Conservation (phyloP, 2,329 filamentous ascomycete genomes). For the Penicillium sp. region DNA sequence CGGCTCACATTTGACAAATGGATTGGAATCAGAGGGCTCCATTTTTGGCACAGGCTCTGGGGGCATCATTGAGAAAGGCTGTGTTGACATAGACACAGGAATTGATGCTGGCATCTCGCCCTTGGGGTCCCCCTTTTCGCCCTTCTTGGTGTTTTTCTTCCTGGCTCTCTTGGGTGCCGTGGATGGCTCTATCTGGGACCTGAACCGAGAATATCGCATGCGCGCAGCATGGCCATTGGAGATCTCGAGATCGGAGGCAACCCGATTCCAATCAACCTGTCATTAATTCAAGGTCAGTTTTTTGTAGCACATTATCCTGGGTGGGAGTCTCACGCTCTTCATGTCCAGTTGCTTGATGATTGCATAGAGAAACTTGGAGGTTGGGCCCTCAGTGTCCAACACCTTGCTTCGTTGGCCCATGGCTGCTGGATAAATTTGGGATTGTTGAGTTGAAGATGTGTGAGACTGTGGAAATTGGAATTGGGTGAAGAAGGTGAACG, state of each 20-base stretch:
- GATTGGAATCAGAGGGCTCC: slow-evolving; percentile 13
- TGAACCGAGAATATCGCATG: slow-evolving; percentile 55
- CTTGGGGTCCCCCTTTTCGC: slow-evolving; percentile 13
- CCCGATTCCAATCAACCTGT: slow-evolving; percentile 52
- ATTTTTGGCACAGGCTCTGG: slow-evolving; percentile 6
- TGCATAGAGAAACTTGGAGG: slow-evolving; percentile 51
- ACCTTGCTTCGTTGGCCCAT: slow-evolving; percentile 42
- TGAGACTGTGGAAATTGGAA: not conserved
- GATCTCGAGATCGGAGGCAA: slow-evolving; percentile 49
- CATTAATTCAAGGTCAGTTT: too few species aligned
- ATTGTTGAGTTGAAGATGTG: not conserved
- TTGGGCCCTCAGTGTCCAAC: slow-evolving; percentile 48
- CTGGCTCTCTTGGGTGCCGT: slow-evolving; percentile 27
- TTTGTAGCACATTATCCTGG: not conserved
- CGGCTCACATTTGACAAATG: slow-evolving; percentile 25
- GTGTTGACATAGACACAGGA: not conserved
- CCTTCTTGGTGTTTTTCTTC: slow-evolving; percentile 28
- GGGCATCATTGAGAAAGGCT: slow-evolving; percentile 6
- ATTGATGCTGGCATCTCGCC: slow-evolving; percentile 9
- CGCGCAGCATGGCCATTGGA: slow-evolving; percentile 55
- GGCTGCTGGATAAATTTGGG: not conserved
- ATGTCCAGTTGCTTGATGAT: slow-evolving; percentile 54
- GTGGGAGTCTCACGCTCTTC: slow-evolving; percentile 42
- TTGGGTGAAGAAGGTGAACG: not conserved
- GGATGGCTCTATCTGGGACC: slow-evolving; percentile 48